These are phyloP conservation scores for Ceratobasidium sp. DNA, from an alignment of 1,284 basidiomycete species.

Conservation along the genomic window DNA sequence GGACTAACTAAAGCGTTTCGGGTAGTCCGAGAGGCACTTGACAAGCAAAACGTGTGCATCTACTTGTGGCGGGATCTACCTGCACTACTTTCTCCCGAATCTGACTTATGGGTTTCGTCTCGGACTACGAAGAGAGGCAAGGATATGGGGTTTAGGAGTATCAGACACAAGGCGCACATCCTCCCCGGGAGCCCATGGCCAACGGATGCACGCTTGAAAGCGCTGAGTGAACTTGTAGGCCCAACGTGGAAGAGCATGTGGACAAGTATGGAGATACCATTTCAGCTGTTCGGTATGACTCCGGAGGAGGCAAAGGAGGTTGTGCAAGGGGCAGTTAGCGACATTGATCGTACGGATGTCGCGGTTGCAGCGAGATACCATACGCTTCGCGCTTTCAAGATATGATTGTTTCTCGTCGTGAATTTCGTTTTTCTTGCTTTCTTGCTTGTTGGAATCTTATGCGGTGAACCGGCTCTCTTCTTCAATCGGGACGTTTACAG, in stretches of 20 bases:
- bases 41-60: background rate
- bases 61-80: background rate
- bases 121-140: background rate
- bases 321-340: background rate
- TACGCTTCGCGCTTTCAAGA: background rate
- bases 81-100: background rate
- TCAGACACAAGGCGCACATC: background rate
- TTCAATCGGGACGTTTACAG: too few relatives aligned
- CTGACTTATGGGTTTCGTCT: background rate
- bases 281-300: background rate
- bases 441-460: too few relatives aligned
- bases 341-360: constrained; percentile 1
- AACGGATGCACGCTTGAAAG: background rate
- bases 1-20: background rate
- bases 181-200: background rate
- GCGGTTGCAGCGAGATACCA: background rate
- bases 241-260: background rate
- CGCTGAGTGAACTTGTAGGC: background rate
- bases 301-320: background rate
- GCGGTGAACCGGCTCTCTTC: too few relatives aligned
- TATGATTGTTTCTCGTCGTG: background rate
- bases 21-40: background rate
- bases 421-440: too few relatives aligned
- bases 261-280: constrained; percentile 2
- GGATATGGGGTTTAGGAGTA: background rate